phyloP scores from a whole-genome alignment of 83 land plant genomes.

The Larix sibirica region DNA sequence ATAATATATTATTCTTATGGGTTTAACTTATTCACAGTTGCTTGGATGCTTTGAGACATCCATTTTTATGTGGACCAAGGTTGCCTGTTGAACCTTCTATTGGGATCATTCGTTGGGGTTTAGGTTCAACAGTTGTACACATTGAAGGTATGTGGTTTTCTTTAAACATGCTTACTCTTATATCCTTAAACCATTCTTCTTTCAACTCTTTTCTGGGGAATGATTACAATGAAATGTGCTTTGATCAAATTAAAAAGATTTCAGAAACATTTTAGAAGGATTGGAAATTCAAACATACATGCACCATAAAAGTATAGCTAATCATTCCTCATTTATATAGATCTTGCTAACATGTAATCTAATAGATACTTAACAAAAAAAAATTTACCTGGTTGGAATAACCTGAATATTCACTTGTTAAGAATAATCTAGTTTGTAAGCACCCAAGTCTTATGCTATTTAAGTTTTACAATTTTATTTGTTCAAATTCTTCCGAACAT shows the following conservation, averaged over 20 bases:
- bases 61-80: constrained; percentile 4
- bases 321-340: no score
- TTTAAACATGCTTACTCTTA: not conserved
- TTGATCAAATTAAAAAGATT: not conserved
- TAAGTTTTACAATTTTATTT: not conserved
- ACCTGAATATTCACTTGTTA: not conserved
- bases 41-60: no score
- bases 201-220: not conserved
- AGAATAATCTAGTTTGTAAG: not conserved
- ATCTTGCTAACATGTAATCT: not conserved
- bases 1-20: not conserved
- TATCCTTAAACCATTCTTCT: not conserved
- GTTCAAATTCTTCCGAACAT: not conserved
- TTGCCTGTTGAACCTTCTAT: constrained; percentile 45
- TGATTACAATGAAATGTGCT: not conserved
- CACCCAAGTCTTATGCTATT: not conserved
- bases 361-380: not conserved
- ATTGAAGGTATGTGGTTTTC: constrained; percentile 31
- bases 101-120: constrained; percentile 10
- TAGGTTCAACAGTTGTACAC: no score
- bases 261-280: not conserved
- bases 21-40: not conserved
- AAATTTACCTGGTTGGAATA: not conserved
- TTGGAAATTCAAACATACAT: not conserved
- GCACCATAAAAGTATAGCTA: not conserved